Percentiles rank a stretch among this genome's conserved stretches.
phyloP scores from a whole-genome alignment of 2,329 filamentous ascomycete genomes.

The Biscogniauxia marginata region DNA sequence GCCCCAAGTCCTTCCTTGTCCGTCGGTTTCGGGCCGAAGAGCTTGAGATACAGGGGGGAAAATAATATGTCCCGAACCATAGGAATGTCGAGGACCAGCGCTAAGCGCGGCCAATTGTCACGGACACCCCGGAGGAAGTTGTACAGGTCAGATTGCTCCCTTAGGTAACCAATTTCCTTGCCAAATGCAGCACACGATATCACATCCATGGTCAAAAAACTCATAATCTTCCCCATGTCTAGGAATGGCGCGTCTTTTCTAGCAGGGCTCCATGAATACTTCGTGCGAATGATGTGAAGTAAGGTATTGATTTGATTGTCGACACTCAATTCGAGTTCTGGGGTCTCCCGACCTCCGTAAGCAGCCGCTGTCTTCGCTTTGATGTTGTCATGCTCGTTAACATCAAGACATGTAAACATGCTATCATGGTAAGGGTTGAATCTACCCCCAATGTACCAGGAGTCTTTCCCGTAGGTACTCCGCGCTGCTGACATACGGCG shows the following conservation, averaged over 20 bases:
- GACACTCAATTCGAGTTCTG: constrained; percentile 35
- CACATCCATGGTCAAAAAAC: constrained; percentile 52
- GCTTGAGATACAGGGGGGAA: neutral
- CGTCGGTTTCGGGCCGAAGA: neutral
- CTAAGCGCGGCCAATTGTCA: constrained; percentile 37
- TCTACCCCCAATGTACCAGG: constrained; percentile 48
- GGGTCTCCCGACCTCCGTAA: constrained; percentile 25
- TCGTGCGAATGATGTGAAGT: constrained; percentile 38
- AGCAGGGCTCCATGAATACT: neutral
- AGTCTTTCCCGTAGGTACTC: constrained; percentile 36
- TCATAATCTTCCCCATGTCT: constrained; percentile 44
- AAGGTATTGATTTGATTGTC: constrained; percentile 44
- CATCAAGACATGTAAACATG: constrained; percentile 48
- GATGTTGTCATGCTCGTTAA: constrained; percentile 39
- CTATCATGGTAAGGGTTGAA: constrained; percentile 55
- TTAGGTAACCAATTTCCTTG: constrained; percentile 45
- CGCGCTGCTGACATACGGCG: constrained; percentile 38
- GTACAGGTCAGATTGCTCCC: constrained; percentile 42
- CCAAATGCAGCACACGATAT: constrained; percentile 50
- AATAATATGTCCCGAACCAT: constrained; percentile 39
- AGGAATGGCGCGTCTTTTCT: constrained; percentile 26
- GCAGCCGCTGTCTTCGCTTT: constrained; percentile 39
- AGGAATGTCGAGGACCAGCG: constrained; percentile 40
- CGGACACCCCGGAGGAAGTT: constrained; percentile 41
- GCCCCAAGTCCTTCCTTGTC: neutral